Percentiles rank a stretch among this genome's conserved stretches.
Conservation (phyloP, 1,284 basidiomycete genomes). For the Fomitopsis betulina region DNA sequence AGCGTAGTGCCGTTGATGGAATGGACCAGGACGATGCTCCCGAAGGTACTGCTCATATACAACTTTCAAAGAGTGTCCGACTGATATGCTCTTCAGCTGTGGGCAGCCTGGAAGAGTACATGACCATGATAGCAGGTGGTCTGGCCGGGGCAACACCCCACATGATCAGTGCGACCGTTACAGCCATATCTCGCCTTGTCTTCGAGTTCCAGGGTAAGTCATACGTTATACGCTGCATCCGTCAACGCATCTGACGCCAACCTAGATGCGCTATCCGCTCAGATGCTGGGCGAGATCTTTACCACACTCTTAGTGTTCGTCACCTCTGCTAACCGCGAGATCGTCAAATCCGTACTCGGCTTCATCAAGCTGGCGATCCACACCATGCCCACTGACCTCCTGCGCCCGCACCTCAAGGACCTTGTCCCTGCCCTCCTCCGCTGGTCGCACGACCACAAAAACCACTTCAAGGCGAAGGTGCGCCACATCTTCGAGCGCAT, state of each 20-base stretch:
- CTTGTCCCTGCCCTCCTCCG: slow-evolving; percentile 84
- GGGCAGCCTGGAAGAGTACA: slow-evolving; percentile 87
- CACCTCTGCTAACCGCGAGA: slow-evolving; percentile 92
- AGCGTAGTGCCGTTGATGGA: slow-evolving; percentile 72
- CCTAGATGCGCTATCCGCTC: slow-evolving; percentile 64
- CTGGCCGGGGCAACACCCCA: slow-evolving; percentile 92
- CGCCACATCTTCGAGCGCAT: slow-evolving; percentile 97
- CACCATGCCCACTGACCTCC: slow-evolving; percentile 66
- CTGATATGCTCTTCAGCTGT: slow-evolving; percentile 39
- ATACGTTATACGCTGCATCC: not conserved
- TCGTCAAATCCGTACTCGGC: slow-evolving; percentile 94
- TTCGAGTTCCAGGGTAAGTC: slow-evolving; percentile 91
- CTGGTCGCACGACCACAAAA: slow-evolving; percentile 98
- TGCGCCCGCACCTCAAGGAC: slow-evolving; percentile 71
- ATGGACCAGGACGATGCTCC: slow-evolving; percentile 70
- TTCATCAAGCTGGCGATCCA: slow-evolving; percentile 95
- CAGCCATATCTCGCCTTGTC: slow-evolving; percentile 87
- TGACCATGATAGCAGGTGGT: slow-evolving; percentile 97
- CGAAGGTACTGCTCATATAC: slow-evolving; percentile 39
- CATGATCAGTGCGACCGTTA: slow-evolving; percentile 98
- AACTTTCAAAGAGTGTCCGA: no score
- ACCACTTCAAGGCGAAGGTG: slow-evolving; percentile 97
- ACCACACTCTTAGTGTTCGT: slow-evolving; percentile 89
- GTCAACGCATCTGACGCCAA: not conserved
- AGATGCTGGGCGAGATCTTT: slow-evolving; percentile 86